Evolutionary conservation across 345 rosid species (phyloP).

Genomic region (Gossypium longicalyx): DNA sequence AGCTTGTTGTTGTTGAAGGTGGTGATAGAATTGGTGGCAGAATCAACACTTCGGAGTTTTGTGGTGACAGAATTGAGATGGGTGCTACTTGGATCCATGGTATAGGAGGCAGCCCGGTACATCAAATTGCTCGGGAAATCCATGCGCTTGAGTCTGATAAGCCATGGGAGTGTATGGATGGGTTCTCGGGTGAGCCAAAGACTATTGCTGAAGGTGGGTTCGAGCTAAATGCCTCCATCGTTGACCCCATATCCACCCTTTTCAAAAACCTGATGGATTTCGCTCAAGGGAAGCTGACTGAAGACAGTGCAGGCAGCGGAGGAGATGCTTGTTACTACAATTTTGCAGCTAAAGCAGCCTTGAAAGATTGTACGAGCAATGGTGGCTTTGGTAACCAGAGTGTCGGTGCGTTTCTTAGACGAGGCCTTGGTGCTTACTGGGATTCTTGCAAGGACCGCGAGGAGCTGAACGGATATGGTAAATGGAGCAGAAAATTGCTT

Average conservation of each 20-base stretch:
- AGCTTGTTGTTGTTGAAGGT: conserved; percentile 81
- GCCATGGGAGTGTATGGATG: conserved; percentile 99
- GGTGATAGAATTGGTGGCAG: conserved; percentile 91
- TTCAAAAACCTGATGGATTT: conserved; percentile 77
- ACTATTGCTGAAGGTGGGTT: conserved; percentile 78
- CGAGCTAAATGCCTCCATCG: conserved; percentile 41
- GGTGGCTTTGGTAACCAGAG: conserved; percentile 38
- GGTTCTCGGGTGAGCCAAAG: conserved; percentile 42
- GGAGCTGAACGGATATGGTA: conserved; percentile 34
- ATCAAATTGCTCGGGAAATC: conserved; percentile 62
- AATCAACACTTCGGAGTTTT: conserved; percentile 80
- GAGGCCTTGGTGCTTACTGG: conserved; percentile 59
- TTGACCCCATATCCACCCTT: conserved; percentile 50
- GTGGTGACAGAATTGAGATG: conserved; percentile 89
- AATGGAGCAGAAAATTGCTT: conserved; percentile 47
- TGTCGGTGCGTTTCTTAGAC: conserved; percentile 56
- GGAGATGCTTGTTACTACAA: conserved; percentile 27
- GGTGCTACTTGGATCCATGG: conserved; percentile 99
- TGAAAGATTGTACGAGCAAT: conserved; percentile 31
- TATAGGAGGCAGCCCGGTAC: conserved; percentile 84
- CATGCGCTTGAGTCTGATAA: conserved; percentile 58
- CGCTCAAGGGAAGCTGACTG: conserved; percentile 55
- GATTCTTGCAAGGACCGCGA: conserved; percentile 30
- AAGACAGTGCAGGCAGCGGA: conserved; percentile 14
- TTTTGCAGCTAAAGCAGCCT: conserved; percentile 40